Evolutionary conservation across 140 eudicot species (phyloP).

Genomic region (Oenanthe javanica): DNA sequence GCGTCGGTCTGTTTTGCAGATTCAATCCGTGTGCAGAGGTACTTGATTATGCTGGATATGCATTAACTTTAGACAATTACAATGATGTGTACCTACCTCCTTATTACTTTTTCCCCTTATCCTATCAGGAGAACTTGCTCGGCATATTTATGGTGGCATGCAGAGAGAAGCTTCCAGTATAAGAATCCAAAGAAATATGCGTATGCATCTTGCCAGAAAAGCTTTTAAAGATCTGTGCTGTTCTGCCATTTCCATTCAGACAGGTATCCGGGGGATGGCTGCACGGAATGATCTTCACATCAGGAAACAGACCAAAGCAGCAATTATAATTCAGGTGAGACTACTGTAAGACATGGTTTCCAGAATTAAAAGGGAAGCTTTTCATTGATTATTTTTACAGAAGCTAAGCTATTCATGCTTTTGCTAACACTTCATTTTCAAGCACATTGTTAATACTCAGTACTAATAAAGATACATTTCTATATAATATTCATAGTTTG

Average conservation of each 20-base stretch:
- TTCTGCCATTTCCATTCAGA: constrained; percentile 74
- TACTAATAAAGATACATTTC: constrained; percentile 74
- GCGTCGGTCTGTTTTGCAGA: constrained; percentile 52
- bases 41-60: not conserved
- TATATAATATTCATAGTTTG: constrained; percentile 22
- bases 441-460: constrained; percentile 13
- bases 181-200: constrained; percentile 59
- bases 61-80: constrained; percentile 7
- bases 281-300: constrained; percentile 83
- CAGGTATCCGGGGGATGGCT: constrained; percentile 92
- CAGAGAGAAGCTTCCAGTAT: constrained; percentile 71
- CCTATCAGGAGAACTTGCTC: constrained; percentile 17
- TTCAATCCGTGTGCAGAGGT: constrained; percentile 96
- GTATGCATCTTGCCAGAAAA: constrained; percentile 83
- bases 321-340: constrained; percentile 81
- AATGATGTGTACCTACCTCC: constrained; percentile 3
- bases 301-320: constrained; percentile 80
- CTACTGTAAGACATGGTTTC: not conserved
- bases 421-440: constrained; percentile 2
- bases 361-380: not conserved
- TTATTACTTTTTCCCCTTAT: constrained; percentile 13
- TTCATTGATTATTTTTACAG: not conserved
- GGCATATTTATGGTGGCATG: constrained; percentile 42
- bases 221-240: constrained; percentile 47
- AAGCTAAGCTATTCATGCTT: not conserved